phyloP scores from a whole-genome alignment of 306 rosid genomes.

The Erythrophleum fordii region DNA sequence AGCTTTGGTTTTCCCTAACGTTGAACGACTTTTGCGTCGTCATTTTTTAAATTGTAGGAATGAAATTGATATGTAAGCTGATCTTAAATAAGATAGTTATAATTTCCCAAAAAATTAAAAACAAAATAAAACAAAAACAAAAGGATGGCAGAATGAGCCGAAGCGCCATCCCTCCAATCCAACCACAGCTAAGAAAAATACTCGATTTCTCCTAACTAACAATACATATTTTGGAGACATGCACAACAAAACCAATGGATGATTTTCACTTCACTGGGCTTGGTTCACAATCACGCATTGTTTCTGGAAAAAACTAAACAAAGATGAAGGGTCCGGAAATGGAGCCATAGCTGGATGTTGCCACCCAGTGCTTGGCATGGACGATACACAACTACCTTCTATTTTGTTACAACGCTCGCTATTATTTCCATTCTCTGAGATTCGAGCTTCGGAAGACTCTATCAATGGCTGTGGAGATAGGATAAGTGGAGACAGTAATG shows the following conservation, averaged over 20 bases:
- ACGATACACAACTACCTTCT: neutral
- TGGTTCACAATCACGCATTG: conserved; percentile 51
- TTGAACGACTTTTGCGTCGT: too few species aligned
- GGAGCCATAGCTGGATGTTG: conserved; percentile 51
- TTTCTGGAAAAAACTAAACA: conserved; percentile 51
- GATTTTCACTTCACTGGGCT: conserved; percentile 39
- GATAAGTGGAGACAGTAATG: conserved; percentile 70
- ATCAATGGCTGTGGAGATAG: conserved; percentile 51
- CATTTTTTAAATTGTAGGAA: neutral
- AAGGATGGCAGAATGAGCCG: neutral
- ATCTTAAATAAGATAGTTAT: neutral
- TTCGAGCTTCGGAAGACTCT: conserved; percentile 31
- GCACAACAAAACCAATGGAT: neutral
- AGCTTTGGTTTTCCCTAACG: too few species aligned
- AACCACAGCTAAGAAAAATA: neutral
- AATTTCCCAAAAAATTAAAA: neutral
- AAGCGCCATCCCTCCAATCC: neutral
- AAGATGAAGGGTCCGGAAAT: conserved; percentile 48
- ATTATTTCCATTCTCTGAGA: conserved; percentile 1
- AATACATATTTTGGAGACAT: neutral
- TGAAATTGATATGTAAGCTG: neutral
- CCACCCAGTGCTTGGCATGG: conserved; percentile 49
- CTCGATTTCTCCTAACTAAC: neutral
- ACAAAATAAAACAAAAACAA: too few species aligned
- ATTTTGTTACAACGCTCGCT: neutral